Percentiles rank a stretch among this genome's conserved stretches.
Evolutionary conservation across 2,329 filamentous ascomycete genomes (phyloP).

Genomic region (Leptoxyphium fumago): DNA sequence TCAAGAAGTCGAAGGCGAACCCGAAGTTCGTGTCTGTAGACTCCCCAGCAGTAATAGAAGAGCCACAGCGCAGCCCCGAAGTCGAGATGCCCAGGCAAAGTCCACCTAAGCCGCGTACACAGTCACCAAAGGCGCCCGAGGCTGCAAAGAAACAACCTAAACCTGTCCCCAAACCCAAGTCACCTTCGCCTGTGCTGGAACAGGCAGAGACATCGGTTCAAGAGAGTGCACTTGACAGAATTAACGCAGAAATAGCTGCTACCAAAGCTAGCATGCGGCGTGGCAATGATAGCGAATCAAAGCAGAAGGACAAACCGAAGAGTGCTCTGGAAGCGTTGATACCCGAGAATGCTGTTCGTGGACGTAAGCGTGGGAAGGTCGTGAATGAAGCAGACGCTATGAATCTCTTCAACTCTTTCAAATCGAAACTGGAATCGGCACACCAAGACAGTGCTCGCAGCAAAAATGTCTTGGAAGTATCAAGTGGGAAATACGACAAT

Average conservation of each 20-base stretch:
- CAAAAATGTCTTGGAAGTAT: slow-evolving; percentile 1
- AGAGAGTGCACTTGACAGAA: slow-evolving; percentile 40
- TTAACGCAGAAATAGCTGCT: slow-evolving; percentile 67
- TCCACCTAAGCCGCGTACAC: not conserved
- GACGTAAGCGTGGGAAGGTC: slow-evolving; percentile 50
- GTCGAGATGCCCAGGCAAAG: slow-evolving; percentile 1
- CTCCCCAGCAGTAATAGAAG: slow-evolving; percentile 10
- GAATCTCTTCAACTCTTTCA: slow-evolving; percentile 64
- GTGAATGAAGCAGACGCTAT: slow-evolving; percentile 43
- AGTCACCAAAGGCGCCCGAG: not conserved
- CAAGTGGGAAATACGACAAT: not conserved
- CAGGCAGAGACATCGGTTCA: slow-evolving; percentile 10
- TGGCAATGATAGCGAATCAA: slow-evolving; percentile 25
- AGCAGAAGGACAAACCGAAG: slow-evolving; percentile 43
- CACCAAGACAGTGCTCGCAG: slow-evolving; percentile 1
- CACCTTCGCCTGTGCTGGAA: slow-evolving; percentile 19
- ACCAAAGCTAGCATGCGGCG: slow-evolving; percentile 72
- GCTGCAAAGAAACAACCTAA: not conserved
- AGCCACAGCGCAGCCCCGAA: slow-evolving; percentile 8
- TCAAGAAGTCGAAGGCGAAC: slow-evolving; percentile 69
- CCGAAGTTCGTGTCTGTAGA: slow-evolving; percentile 49
- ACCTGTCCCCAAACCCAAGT: not conserved
- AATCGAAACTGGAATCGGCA: slow-evolving; percentile 43
- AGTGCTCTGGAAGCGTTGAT: slow-evolving; percentile 61
- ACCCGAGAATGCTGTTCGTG: slow-evolving; percentile 53